Conservation (phyloP, 2,329 filamentous ascomycete genomes). For the Botrytis tulipae region DNA sequence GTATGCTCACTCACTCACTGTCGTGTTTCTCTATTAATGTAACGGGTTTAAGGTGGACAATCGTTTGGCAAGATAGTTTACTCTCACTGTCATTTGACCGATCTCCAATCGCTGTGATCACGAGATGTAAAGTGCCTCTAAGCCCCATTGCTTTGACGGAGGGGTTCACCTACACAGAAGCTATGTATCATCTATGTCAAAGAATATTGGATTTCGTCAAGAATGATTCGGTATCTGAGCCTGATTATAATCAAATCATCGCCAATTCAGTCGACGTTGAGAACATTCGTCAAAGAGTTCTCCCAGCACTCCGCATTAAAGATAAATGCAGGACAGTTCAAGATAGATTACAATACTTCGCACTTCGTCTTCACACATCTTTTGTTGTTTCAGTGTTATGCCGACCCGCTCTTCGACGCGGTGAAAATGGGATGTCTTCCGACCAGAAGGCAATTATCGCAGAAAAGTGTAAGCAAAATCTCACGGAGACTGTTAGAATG, state of each 20-base stretch:
- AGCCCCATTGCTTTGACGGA: constrained; percentile 51
- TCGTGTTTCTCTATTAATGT: background rate
- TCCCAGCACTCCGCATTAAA: constrained; percentile 55
- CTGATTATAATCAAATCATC: constrained; percentile 48
- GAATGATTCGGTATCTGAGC: constrained; percentile 31
- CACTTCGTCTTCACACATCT: constrained; percentile 62
- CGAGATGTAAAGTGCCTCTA: constrained; percentile 47
- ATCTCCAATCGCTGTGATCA: constrained; percentile 57
- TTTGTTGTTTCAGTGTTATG: constrained; percentile 66
- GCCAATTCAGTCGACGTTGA: constrained; percentile 53
- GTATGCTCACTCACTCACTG: constrained; percentile 24
- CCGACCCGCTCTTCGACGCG: constrained; percentile 57
- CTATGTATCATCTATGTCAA: constrained; percentile 63
- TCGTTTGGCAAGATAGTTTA: constrained; percentile 65
- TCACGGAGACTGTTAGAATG: constrained; percentile 66
- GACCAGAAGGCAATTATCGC: constrained; percentile 54
- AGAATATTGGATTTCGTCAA: constrained; percentile 50
- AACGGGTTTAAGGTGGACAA: constrained; percentile 50
- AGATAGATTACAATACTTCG: constrained; percentile 62
- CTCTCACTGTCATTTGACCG: constrained; percentile 66
- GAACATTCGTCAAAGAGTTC: constrained; percentile 45
- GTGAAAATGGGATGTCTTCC: constrained; percentile 48
- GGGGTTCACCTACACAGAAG: constrained; percentile 59
- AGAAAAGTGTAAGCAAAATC: constrained; percentile 58
- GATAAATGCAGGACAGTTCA: constrained; percentile 63